These are phyloP conservation scores for Chalciporus pseudorubinellus DNA, from an alignment of 768 basidiomycete genomes.

Conservation along the genomic window DNA sequence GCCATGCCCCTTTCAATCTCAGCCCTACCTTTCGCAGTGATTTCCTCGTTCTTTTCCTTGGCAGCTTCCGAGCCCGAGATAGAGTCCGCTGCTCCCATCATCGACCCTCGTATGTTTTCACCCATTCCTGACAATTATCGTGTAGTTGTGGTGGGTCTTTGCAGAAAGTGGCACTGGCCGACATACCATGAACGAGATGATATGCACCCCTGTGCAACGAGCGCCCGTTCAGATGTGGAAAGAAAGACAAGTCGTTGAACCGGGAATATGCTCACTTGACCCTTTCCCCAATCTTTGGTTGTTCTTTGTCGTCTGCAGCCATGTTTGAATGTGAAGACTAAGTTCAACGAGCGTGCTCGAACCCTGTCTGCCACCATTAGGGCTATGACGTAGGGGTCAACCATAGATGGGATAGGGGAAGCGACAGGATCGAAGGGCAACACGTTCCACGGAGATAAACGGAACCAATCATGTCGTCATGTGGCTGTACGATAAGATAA, in stretches of 20 bases:
- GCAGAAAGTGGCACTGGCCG: neutral
- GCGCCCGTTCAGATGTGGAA: neutral
- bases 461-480: constrained; percentile 11
- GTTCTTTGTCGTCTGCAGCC: constrained; percentile 2
- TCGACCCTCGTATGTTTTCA: constrained; percentile 44
- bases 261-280: constrained; percentile 9
- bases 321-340: constrained; percentile 3
- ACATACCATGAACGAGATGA: constrained; percentile 37
- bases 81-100: constrained; percentile 40
- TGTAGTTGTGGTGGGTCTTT: constrained; percentile 3
- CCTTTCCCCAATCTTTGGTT: constrained; percentile 10
- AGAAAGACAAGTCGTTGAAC: neutral
- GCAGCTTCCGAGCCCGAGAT: constrained; percentile 24
- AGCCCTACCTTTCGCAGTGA: constrained; percentile 36
- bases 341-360: too few species aligned
- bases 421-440: neutral
- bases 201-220: constrained; percentile 31
- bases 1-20: constrained; percentile 43
- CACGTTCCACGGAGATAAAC: constrained; percentile 7
- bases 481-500: constrained; percentile 11
- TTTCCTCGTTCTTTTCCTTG: constrained; percentile 34
- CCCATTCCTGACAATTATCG: constrained; percentile 36
- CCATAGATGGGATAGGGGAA: neutral
- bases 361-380: neutral
- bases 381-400: neutral